Percentiles rank a stretch among this genome's conserved stretches.
These are phyloP conservation scores for Tetrahymena borealis DNA, from an alignment of 73 alveolate species.

Conservation along the genomic window DNA sequence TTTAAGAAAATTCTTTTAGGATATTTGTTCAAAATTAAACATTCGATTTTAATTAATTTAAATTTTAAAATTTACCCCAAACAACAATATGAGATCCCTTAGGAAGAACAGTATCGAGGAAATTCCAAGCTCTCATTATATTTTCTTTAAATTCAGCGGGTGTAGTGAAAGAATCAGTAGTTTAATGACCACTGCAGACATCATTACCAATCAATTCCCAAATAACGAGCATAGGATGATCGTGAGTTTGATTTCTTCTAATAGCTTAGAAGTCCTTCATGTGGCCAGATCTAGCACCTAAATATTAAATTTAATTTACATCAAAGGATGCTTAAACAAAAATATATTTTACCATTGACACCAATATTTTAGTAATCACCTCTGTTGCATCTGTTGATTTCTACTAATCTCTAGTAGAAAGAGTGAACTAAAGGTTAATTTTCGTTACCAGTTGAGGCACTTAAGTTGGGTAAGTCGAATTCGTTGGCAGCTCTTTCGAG, in stretches of 20 bases:
- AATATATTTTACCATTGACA: not conserved
- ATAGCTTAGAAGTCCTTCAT: not conserved
- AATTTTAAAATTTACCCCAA: not conserved
- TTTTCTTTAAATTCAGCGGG: not conserved
- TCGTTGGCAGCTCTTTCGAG: not conserved
- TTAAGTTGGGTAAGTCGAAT: not conserved
- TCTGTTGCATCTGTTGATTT: conserved; percentile 1
- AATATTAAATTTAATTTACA: not conserved
- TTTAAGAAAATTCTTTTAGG: too few relatives aligned
- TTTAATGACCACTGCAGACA: conserved; percentile 10
- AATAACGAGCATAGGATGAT: conserved; percentile 9
- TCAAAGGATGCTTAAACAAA: not conserved
- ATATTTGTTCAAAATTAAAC: not conserved
- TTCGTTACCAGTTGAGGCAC: conserved; percentile 1
- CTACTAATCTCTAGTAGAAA: not conserved
- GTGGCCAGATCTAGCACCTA: not conserved
- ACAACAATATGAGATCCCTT: conserved; percentile 3
- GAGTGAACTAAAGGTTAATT: not conserved
- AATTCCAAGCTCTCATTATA: not conserved
- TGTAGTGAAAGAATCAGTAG: not conserved
- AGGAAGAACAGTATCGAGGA: conserved; percentile 15
- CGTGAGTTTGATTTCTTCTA: not conserved
- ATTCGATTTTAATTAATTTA: not conserved
- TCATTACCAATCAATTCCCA: conserved; percentile 6
- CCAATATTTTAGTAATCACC: conserved; percentile 5